Conservation (phyloP, 202 grass and related monocot species). For the Saccharum hybrid region DNA sequence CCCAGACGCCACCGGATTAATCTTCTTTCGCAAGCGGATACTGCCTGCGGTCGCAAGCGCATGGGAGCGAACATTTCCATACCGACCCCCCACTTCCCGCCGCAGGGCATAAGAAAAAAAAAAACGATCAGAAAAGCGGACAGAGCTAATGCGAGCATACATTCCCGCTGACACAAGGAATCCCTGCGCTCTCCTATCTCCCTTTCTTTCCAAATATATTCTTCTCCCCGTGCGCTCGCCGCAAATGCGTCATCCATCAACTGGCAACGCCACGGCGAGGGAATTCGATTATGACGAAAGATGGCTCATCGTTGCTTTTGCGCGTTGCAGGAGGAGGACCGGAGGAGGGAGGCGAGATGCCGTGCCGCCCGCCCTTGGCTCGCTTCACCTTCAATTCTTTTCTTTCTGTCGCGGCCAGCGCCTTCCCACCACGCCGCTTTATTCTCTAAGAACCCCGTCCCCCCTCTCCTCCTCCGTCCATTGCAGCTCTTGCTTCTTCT, state of each 20-base stretch:
- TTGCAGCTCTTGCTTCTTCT: conserved; percentile 38
- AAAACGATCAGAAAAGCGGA: not conserved
- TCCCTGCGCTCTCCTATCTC: conserved; percentile 33
- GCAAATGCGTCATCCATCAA: conserved; percentile 50
- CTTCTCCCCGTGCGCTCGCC: conserved; percentile 43
- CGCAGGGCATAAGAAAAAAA: conserved; percentile 26
- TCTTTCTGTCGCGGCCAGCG: conserved; percentile 65
- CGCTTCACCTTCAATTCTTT: conserved; percentile 73
- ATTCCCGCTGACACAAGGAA: conserved; percentile 68
- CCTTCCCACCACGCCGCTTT: conserved; percentile 45
- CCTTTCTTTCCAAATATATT: conserved; percentile 49
- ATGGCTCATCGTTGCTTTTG: conserved; percentile 46
- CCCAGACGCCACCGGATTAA: no score
- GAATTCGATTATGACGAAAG: conserved; percentile 33
- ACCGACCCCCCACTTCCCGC: conserved; percentile 2
- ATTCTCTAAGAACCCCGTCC: conserved; percentile 51
- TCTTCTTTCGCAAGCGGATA: no score
- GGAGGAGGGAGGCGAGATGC: conserved; percentile 50
- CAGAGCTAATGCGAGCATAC: conserved; percentile 40
- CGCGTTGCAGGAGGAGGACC: not conserved
- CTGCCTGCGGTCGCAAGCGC: no score
- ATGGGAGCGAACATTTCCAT: not conserved
- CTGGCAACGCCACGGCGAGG: conserved; percentile 12
- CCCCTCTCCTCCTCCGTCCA: conserved; percentile 50
- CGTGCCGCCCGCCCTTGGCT: conserved; percentile 54